Base-by-base conservation (phyloP, 345 rosid genomes). In the Barbarea vulgaris region DNA sequence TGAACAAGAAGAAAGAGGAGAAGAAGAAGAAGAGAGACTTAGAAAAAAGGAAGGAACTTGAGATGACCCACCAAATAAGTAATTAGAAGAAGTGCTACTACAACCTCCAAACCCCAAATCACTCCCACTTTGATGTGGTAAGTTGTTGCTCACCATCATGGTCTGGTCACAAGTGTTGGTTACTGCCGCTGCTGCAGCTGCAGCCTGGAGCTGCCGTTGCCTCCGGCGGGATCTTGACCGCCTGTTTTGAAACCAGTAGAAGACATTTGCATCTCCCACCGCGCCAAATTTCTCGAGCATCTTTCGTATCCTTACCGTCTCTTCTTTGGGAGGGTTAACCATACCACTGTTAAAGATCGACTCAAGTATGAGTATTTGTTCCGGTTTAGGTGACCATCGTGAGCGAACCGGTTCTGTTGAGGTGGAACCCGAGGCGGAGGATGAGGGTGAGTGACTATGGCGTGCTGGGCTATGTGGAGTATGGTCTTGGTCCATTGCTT, bases 231-330 rank as follows among this genome's bases (percentile, higher is more conserved):
- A 90, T 82, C 99, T 87, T 25, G 99, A 91, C 21, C 99, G 84
- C 50, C 99, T 64, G 82, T 95, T 95, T 81, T 95, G 99, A 84
- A 95, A 95, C 99, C 99, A 95, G 83, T 95, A 95, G 84, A 95
- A 95, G 83, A 95, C 99, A 81, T 95, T 95, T 47, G 99, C 97
- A 46, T 95, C 99, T 2, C 96, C 97, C 52, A 95, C 97, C 3
- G 91, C 63, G 5, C 99, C 99, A 53, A 89, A 95, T 67, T 92
- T 92, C 78, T 95, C 99, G 14, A 95, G 97, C 52, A 89, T 77
- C 79, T 89, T 92, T 46, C 99, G 76, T 37, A 95, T 95, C 73
- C 93, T 85, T 48, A 92, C 93, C 5, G 99, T 95, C 77, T 95
- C 99, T 30, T 90, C 93, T 81, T 95, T 95, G 5, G 97, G 93